Base-by-base conservation (phyloP, 169 alveolate genomes). In the Plasmodium relictum region DNA sequence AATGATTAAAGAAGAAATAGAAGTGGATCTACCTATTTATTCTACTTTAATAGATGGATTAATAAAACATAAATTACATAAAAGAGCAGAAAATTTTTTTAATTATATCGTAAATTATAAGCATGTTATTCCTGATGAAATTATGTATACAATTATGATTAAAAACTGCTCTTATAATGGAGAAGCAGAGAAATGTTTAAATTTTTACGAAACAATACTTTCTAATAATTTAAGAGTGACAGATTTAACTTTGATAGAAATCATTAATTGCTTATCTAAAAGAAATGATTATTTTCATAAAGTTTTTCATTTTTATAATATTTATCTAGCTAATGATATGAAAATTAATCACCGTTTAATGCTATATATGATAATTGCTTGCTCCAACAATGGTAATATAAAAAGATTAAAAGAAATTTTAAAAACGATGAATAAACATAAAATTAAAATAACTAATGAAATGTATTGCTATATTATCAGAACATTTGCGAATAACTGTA, bases 81-180 rank as follows among this genome's bases (percentile, higher is more conserved):
- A 74, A 50, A 59, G 83, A 61, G 98, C 98, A 0, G 95, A 96
- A 95, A 80, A 94, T n/a, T 83, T 92, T 69, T 96, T 92, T 71
- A 93, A 94, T 72, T 88, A 92, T 66, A 74, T 93, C 31, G 87
- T 97, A 6, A 96, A 93, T 0, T 96, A 97, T 96, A 88, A 95
- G 48, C 76, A 89, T 42, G 93, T 95, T 0, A 93, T 93, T 44
- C 98, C 98, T 0, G 97, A 96, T 73, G 97, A 93, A 56, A 94
- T 92, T 5, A 76, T 96, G 14, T 95, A 94, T 59, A 94, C 97
- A n/a, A 94, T 92, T 22, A 94, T 96, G 97, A 95, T 96, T 56
- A 96, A 94, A 58, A 95, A 95, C 1, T 92, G 96, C 48, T 89
- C 89, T 2, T 22, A 56, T 31, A 85, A 74, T 5, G 65, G 71